Evolutionary conservation across 208 protist species (phyloP).

Genomic region (Crithidia expoeki): DNA sequence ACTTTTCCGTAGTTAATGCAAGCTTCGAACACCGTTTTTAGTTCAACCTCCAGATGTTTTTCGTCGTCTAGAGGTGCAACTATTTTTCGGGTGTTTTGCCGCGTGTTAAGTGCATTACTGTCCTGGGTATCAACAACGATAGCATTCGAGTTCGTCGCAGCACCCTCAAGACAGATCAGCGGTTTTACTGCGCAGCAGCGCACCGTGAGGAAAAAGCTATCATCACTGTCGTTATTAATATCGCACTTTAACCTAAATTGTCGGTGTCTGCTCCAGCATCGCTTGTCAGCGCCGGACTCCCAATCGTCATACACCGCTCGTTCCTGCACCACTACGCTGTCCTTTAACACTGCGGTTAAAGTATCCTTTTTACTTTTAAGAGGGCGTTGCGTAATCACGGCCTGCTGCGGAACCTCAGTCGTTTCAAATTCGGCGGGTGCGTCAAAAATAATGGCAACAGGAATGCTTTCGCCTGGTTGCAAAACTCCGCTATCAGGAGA

Average conservation of each 20-base stretch:
- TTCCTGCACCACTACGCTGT: slow-evolving; percentile 2
- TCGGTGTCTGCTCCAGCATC: slow-evolving; percentile 28
- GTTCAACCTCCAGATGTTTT: neutral
- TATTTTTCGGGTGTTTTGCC: neutral
- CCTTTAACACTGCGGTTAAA: neutral
- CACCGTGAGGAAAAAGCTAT: slow-evolving; percentile 26
- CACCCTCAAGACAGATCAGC: slow-evolving; percentile 14
- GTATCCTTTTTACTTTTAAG: slow-evolving; percentile 20
- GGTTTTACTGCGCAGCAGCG: slow-evolving; percentile 28
- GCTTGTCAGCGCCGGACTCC: slow-evolving; percentile 14
- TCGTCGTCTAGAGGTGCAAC: neutral
- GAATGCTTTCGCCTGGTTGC: slow-evolving; percentile 34
- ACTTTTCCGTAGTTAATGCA: slow-evolving; percentile 69
- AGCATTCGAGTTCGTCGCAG: neutral
- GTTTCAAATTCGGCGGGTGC: slow-evolving; percentile 23
- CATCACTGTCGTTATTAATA: slow-evolving; percentile 17
- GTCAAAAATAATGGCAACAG: slow-evolving; percentile 33
- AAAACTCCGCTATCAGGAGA: slow-evolving; percentile 37
- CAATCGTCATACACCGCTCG: slow-evolving; percentile 29
- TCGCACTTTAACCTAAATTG: slow-evolving; percentile 31
- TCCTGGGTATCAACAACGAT: neutral
- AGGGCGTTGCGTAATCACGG: slow-evolving; percentile 1
- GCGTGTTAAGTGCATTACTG: neutral
- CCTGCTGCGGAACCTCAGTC: slow-evolving; percentile 8
- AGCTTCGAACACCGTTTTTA: slow-evolving; percentile 9